Evolutionary conservation across 768 basidiomycete species (phyloP), one percentile per base, ranked within the genome.

Genomic region (Xerocomus spinulosus): DNA sequence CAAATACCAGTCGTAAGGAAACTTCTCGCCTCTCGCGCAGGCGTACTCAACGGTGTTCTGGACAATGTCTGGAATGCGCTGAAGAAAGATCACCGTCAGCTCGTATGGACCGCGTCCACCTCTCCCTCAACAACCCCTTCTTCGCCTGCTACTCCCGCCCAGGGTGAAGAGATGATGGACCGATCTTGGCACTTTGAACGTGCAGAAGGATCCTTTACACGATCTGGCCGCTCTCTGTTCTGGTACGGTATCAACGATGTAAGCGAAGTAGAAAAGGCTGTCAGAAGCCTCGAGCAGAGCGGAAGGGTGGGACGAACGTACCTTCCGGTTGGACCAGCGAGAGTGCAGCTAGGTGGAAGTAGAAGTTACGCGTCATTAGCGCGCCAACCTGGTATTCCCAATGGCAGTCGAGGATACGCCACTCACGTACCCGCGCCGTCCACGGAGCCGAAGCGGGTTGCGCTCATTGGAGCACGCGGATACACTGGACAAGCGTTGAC

Each of bases 61-160:
- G 96, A 99, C 73, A 99, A 98, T 61, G 93, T 99, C 32, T 99
- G 95, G 76, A 87, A 81, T 61, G 83, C 92, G n/a, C 83, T 99
- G 75, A 87, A 85, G 70, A 94, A 92, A 73, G 92, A 98, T 64
- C 87, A 97, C 70, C 81, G 84, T 53, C 80, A 81, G 49, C 78
- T 99, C 33, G 96, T 99, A 78, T 98, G 96, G 96, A 97, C 94
- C n/a, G 86, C 92, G 0, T 87, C 86, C 56, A 85, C 85, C 4
- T 50, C 61, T 13, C 8, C 55, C 6, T 53, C 51, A 40, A 34
- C 50, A 0, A 51, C 57, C 17, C 48, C 51, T 6, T 48, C 48
- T 17, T 48, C 25, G 5, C 21, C 42, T 28, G 8, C 26, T 23
- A 33, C 39, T 21, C 51, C 58, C 24, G 42, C 52, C 34, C 61